Percentiles rank a stretch among this genome's conserved stretches.
Conservation (phyloP, 148 eudicot species). For the Camellia japonica region DNA sequence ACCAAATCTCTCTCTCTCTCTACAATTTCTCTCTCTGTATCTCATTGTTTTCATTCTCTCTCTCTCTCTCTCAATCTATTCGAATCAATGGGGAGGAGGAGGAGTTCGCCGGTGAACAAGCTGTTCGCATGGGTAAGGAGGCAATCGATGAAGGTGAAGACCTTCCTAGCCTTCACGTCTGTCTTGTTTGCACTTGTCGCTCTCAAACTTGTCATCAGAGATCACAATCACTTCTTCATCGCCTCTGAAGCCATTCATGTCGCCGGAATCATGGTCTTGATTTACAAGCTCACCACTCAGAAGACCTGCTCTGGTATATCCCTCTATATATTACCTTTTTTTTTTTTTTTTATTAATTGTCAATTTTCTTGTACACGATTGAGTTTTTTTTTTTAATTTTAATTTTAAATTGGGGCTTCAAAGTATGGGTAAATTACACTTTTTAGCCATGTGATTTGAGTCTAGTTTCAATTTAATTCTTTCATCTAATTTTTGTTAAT, state of each 20-base stretch:
- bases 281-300: constrained; percentile 69
- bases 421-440: too few species aligned
- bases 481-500: too few species aligned
- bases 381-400: neutral
- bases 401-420: too few species aligned
- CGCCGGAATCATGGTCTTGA: constrained; percentile 63
- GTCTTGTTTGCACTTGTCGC: constrained; percentile 41
- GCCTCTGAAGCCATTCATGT: constrained; percentile 67
- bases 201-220: constrained; percentile 38
- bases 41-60: neutral
- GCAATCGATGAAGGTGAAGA: constrained; percentile 52
- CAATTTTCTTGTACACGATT: neutral
- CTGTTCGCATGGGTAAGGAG: constrained; percentile 52
- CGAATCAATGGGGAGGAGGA: constrained; percentile 51
- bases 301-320: constrained; percentile 57
- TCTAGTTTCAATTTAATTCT: too few species aligned
- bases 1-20: neutral
- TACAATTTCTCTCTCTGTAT: neutral
- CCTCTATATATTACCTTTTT: neutral
- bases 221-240: constrained; percentile 55
- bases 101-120: constrained; percentile 41
- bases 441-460: too few species aligned
- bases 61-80: neutral
- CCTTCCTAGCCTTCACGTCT: constrained; percentile 33
- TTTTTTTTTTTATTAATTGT: neutral